Percentiles rank a stretch among this genome's conserved stretches.
phyloP scores from a whole-genome alignment of 257 asterid species.

The Hygrophila difformis region DNA sequence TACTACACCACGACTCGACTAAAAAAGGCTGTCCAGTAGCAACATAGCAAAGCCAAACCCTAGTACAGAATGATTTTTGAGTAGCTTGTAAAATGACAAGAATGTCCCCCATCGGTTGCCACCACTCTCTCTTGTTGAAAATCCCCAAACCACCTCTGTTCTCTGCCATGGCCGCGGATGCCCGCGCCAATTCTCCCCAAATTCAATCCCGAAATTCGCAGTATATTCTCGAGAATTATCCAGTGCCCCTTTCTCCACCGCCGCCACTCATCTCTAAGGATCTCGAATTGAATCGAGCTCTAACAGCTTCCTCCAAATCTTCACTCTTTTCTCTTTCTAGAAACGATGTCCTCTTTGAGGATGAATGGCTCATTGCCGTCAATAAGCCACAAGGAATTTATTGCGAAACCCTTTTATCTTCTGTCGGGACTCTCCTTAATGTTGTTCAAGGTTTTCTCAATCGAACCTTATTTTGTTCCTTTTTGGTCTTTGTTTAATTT shows the following conservation, averaged over 20 bases:
- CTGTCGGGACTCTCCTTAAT: conserved; percentile 36
- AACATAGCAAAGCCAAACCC: no score
- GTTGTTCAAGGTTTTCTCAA: conserved; percentile 31
- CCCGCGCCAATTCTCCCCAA: conserved; percentile 20
- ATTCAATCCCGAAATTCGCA: conserved; percentile 16
- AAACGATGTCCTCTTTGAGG: conserved; percentile 67
- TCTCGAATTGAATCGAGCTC: conserved; percentile 67
- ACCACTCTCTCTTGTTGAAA: conserved; percentile 3
- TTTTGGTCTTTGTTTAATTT: background rate
- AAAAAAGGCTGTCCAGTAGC: no score
- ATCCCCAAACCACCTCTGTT: conserved; percentile 18
- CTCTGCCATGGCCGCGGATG: conserved; percentile 39
- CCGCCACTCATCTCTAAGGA: conserved; percentile 57
- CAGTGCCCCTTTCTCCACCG: conserved; percentile 71
- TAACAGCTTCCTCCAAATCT: conserved; percentile 72
- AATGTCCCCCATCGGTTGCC: conserved; percentile 19
- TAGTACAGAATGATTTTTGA: no score
- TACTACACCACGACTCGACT: no score
- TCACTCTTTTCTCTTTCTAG: conserved; percentile 54
- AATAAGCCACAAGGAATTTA: conserved; percentile 85
- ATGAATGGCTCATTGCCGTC: conserved; percentile 80
- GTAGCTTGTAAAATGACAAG: conserved; percentile 21
- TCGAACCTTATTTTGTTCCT: background rate
- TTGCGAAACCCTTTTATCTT: conserved; percentile 58
- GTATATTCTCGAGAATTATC: conserved; percentile 28